Evolutionary conservation across 208 protist genomes (phyloP), one percentile per base, ranked within the genome.

Genomic region (Leishmania major): DNA sequence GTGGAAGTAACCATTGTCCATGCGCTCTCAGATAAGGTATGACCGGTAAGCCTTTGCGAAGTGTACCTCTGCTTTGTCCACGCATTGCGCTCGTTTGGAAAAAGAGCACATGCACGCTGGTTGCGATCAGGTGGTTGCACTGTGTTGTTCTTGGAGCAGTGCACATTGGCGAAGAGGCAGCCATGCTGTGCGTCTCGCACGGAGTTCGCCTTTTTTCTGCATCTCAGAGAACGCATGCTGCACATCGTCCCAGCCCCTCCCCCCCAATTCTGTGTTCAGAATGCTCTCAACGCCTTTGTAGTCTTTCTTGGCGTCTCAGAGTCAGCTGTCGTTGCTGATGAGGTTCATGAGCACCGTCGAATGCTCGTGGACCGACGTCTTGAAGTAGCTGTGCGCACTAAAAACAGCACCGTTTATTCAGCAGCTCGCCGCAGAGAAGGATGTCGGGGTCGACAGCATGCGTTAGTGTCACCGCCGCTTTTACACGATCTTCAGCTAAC

Each of bases 1-100:
- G 79, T 97, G 96, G 70, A 97, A 97, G 69, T 97, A 97, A 15
- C 93, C 93, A 80, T 97, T 93, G 43, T 87, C 90, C 40, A 94
- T 93, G 77, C 97, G 95, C 28, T 86, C 91, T 59, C 91, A 84
- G 31, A 96, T 70, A n/a, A 88, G 77, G 49, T 83, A 82, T 0
- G 86, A 8, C 11, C 81, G 57, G 10, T 82, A 75, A 3, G 47
- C n/a, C 19, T 81, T 76, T 2, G 40, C 62, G 45, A 96, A 87
- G 69, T 97, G 91, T n/a, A 81, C 74, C 74, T 96, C 89, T 0
- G 92, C 96, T 17, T 90, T 82, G 43, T 60, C 60, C 22, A 98
- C 87, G 28, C 84, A 80, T 40, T 88, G 62, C 5, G 90, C 75
- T 15, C 97, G 79, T 40, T 85, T 81, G 25, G 90, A 93, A 40